Conservation (phyloP, 371 early-diverging fungal genomes). For the Mortierella sp. region DNA sequence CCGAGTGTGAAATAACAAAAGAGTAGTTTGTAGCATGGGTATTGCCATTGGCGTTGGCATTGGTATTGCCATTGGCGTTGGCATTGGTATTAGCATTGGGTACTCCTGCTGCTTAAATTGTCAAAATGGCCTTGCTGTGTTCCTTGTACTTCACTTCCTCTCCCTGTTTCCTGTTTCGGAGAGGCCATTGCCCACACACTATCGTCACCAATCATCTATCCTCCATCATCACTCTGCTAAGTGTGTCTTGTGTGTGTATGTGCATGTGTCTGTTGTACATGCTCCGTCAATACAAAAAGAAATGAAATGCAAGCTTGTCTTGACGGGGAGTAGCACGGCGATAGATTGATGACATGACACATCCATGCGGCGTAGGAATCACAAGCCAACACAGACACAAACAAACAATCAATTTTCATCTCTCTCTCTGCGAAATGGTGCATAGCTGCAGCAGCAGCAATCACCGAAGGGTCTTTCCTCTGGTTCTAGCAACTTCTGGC, state of each 20-base stretch:
- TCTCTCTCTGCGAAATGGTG: not conserved
- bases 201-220: not conserved
- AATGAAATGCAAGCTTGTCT: no score
- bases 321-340: no score
- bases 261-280: not conserved
- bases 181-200: not conserved
- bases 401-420: not conserved
- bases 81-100: no score
- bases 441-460: not conserved
- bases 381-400: not conserved
- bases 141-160: not conserved
- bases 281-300: not conserved
- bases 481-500: conserved; percentile 10
- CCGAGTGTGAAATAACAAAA: no score
- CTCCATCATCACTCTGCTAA: not conserved
- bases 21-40: no score
- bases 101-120: no score
- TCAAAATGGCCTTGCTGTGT: no score
- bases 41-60: no score
- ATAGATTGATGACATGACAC: not conserved
- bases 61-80: no score
- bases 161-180: not conserved
- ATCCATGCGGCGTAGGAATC: not conserved
- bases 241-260: not conserved
- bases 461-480: not conserved